These are phyloP conservation scores for Sarcodon sp. DNA, from an alignment of 768 basidiomycete genomes.

Conservation along the genomic window DNA sequence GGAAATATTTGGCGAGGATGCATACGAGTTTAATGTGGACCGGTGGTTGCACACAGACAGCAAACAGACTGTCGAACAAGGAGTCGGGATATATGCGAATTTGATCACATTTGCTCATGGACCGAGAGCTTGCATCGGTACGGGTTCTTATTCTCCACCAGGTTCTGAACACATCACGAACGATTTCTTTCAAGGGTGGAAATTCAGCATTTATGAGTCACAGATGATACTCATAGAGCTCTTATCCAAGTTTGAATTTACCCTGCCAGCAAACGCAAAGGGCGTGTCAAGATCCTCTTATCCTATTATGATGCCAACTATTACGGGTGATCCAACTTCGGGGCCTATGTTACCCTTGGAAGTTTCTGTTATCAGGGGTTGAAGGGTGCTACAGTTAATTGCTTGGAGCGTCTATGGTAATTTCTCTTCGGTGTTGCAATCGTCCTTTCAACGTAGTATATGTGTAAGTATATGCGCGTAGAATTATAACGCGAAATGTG, in stretches of 20 bases:
- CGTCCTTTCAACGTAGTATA: no score
- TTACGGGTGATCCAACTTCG: constrained; percentile 14
- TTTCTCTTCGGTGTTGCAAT: no score
- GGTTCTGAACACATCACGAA: not conserved
- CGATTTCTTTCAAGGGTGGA: not conserved
- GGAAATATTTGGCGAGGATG: constrained; percentile 18
- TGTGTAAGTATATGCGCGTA: no score
- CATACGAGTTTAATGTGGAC: constrained; percentile 15
- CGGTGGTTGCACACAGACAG: constrained; percentile 12
- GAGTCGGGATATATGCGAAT: constrained; percentile 1
- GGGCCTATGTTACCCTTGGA: not conserved
- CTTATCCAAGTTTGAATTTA: constrained; percentile 39
- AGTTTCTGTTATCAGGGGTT: not conserved
- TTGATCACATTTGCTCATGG: not conserved
- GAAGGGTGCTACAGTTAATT: no score
- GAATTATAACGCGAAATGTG: no score
- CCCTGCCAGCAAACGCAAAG: constrained; percentile 15
- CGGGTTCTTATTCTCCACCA: not conserved
- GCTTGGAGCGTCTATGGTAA: no score
- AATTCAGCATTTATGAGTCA: constrained; percentile 25
- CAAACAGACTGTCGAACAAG: constrained; percentile 14
- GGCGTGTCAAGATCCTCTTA: constrained; percentile 16
- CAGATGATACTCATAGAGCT: constrained; percentile 47
- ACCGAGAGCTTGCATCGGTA: not conserved
- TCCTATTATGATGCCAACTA: constrained; percentile 20